Evolutionary conservation across 352 stramenopile species (phyloP).

Genomic region (Phytophthora pinifolia): DNA sequence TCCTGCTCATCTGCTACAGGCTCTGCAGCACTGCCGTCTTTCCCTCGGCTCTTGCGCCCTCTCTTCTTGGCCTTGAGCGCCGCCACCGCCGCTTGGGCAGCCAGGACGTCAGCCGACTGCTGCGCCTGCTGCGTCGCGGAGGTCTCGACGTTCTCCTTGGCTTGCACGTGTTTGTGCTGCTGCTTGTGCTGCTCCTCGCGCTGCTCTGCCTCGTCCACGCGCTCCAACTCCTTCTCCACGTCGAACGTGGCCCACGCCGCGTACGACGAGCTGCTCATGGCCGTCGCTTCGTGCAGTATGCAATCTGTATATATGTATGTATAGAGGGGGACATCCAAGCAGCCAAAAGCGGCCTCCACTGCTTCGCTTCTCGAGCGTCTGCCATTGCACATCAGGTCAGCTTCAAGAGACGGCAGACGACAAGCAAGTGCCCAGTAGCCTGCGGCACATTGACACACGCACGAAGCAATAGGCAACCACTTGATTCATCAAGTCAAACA

Average conservation of each 20-base stretch:
- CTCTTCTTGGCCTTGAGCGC: constrained; percentile 58
- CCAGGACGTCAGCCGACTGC: constrained; percentile 59
- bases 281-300: too few relatives aligned
- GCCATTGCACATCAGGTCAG: not conserved
- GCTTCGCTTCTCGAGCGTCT: constrained; percentile 2
- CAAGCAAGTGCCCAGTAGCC: constrained; percentile 1
- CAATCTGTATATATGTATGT: too few relatives aligned
- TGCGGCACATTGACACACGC: too few relatives aligned
- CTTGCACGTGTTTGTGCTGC: constrained; percentile 34
- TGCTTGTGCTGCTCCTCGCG: constrained; percentile 35
- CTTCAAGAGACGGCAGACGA: too few relatives aligned
- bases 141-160: constrained; percentile 56
- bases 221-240: constrained; percentile 64
- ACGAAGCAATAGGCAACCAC: constrained; percentile 27
- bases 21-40: not conserved
- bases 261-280: constrained; percentile 52
- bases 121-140: constrained; percentile 40
- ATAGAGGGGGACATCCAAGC: too few relatives aligned
- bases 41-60: constrained; percentile 4
- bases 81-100: constrained; percentile 63
- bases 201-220: constrained; percentile 44
- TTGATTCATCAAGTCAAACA: constrained; percentile 45
- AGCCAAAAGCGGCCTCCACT: too few relatives aligned
- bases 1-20: not conserved
- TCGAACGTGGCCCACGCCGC: constrained; percentile 64